Percentiles rank a stretch among this genome's conserved stretches.
Conservation (phyloP, 176 grass and related monocot genomes). For the Carex cristatella region DNA sequence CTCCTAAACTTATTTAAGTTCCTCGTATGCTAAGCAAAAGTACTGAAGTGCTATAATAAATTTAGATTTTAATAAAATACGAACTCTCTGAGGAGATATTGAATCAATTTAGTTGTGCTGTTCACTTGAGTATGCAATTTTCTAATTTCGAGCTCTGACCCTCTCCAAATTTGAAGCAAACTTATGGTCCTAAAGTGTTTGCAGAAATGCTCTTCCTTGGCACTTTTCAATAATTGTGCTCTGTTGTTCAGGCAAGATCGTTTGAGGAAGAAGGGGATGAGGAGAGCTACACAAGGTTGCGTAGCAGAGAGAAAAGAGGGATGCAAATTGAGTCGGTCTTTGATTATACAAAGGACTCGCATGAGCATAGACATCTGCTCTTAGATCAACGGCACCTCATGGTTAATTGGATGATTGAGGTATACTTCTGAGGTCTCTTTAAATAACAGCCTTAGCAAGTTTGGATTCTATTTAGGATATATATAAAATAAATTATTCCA, state of each 20-base stretch:
- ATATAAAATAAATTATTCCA: not conserved
- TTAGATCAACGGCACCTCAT: conserved; percentile 15
- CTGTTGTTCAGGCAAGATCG: conserved; percentile 14
- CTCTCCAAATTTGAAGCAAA: not conserved
- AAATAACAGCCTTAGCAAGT: not conserved
- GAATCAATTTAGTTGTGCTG: not conserved
- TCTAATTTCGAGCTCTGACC: not conserved
- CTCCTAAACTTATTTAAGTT: not conserved
- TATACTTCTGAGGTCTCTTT: not conserved
- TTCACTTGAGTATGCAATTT: not conserved
- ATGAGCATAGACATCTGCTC: conserved; percentile 5
- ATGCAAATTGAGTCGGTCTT: not conserved
- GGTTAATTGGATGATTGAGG: conserved; percentile 20
- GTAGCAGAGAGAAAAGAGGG: conserved; percentile 21
- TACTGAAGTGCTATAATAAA: not conserved
- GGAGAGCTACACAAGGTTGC: conserved; percentile 24
- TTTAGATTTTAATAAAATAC: not conserved
- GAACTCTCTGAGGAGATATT: not conserved
- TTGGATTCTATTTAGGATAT: not conserved
- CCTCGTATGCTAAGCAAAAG: not conserved
- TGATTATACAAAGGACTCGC: not conserved
- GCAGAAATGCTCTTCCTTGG: not conserved
- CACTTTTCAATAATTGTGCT: not conserved
- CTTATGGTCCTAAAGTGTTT: not conserved
- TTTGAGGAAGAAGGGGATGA: conserved; percentile 25